Evolutionary conservation across 192 early-diverging fungal genomes (phyloP), one percentile per base, ranked within the genome.

Genomic region (Backusella psychrophila): DNA sequence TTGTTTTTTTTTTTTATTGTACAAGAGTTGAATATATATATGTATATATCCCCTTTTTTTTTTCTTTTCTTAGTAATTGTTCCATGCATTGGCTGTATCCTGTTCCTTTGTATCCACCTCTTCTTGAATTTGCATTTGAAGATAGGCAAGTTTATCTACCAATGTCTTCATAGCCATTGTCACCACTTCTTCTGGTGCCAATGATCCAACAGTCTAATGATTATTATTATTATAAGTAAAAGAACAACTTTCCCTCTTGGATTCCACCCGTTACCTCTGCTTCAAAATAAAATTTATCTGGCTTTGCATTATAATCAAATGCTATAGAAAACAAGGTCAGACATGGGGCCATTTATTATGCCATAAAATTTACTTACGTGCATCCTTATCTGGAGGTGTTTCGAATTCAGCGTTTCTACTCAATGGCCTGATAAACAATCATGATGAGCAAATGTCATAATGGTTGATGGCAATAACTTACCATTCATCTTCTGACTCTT

Each of bases 401-500:
- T 94, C 93, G 73, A 90, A 86, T 42, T 71, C 68, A 7, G 92
- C 93, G 52, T 93, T 92, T 79, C 85, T 86, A 59, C 87, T 89
- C 41, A 86, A 77, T 67, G 89, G 92, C 85, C 85, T 85, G 65
- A 39, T 12, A 39, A 39, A 39, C 11, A 11, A 39, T 12, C 9
- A 39, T 39, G 36, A 9, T 38, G 38, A 39, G 38, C 2, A 11
- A 12, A 12, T 0, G 6, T 72, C 29, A n/a, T 35, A 67, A 7
- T 5, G 3, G 6, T 1, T 26, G 1, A 19, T 19, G 17, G 5
- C 12, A 29, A 5, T n/a, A 9, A 17, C 69, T 77, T 87, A 91
- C 96, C 97, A 98, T 85, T 99, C 96, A 46, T 85, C 83, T 72
- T 92, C 90, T 26, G 89, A 86, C 81, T 96, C 92, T 76, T 99